Base-by-base conservation (phyloP, 768 basidiomycete genomes). In the Gloeopeniophorella convolvens region DNA sequence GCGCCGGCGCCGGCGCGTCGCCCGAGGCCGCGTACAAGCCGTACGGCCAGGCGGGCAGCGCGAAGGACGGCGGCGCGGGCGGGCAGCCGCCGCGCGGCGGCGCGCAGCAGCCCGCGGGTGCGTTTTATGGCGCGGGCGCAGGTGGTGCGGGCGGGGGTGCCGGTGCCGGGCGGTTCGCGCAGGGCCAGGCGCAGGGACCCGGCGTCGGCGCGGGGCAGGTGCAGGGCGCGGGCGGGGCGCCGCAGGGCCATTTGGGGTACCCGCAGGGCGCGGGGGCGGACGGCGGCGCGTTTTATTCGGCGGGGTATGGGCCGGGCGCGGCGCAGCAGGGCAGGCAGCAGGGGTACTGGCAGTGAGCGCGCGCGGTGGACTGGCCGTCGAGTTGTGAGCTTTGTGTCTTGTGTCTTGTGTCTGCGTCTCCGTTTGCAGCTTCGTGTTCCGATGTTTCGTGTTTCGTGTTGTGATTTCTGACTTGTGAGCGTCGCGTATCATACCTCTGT, bases 21-120 rank as follows among this genome's bases (percentile, higher is more conserved):
- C 85, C 86, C 1, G 87, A 89, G 65, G 69, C 79, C 7, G 68
- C 83, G 13, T 89, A 86, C 68, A 89, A 89, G 62, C 81, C 84
- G 10, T 89, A 88, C 60, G 77, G 75, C 42, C 68, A 86, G 70
- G 86, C 85, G 49, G 77, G 78, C 3, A 55, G 74, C 2, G 67
- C 72, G 16, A 71, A 73, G 18, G 74, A 70, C 32, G 72, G 72
- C 15, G 67, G 69, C 5, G 63, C 66, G 4, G 66, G 66, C 24
- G 68, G 68, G 11, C 73, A 72, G 48, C 68, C 69, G 24, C 69
- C 66, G 4, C 70, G 76, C 8, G 71, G 65, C 2, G 63, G 69
- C 10, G 71, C 69, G 18, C 78, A 76, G 54, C 74, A 73, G 51
- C 64, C 67, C 6, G 72, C 75, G 35, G 69, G 71, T 8, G 67